Conservation (phyloP, 2,329 filamentous ascomycete genomes). For the Sclerotinia sclerotiorum region DNA sequence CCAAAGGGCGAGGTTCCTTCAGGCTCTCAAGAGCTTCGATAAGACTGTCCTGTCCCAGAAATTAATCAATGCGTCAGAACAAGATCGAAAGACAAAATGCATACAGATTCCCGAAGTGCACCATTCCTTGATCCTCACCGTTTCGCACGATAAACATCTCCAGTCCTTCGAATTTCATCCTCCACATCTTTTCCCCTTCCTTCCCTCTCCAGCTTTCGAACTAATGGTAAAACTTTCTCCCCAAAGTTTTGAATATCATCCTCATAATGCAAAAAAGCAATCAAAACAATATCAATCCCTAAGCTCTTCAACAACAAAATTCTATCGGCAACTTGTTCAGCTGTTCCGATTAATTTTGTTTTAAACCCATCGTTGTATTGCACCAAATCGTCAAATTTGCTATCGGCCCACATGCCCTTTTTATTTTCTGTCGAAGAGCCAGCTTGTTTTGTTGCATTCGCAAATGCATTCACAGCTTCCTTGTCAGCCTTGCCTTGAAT, state of each 20-base stretch:
- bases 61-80: not conserved
- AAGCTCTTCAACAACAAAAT: conserved; percentile 50
- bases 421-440: conserved; percentile 49
- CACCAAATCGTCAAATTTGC: conserved; percentile 52
- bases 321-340: conserved; percentile 51
- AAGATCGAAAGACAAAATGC: not conserved
- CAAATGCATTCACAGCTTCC: conserved; percentile 52
- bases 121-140: conserved; percentile 14
- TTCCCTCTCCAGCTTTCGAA: conserved; percentile 49
- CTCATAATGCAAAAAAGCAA: conserved; percentile 53
- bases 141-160: conserved; percentile 46
- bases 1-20: conserved; percentile 5
- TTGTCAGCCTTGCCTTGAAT: conserved; percentile 54
- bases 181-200: conserved; percentile 49
- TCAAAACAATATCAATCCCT: conserved; percentile 46
- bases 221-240: conserved; percentile 47
- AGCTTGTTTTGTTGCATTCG: conserved; percentile 51
- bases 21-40: not conserved
- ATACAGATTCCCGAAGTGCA: not conserved
- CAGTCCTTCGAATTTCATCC: conserved; percentile 49
- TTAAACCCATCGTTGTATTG: conserved; percentile 59
- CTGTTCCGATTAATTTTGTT: conserved; percentile 54
- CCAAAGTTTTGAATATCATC: conserved; percentile 53
- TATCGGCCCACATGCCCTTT: conserved; percentile 54
- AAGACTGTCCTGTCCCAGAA: not conserved